phyloP scores from a whole-genome alignment of 345 rosid species.

The Clarkia xantiana region DNA sequence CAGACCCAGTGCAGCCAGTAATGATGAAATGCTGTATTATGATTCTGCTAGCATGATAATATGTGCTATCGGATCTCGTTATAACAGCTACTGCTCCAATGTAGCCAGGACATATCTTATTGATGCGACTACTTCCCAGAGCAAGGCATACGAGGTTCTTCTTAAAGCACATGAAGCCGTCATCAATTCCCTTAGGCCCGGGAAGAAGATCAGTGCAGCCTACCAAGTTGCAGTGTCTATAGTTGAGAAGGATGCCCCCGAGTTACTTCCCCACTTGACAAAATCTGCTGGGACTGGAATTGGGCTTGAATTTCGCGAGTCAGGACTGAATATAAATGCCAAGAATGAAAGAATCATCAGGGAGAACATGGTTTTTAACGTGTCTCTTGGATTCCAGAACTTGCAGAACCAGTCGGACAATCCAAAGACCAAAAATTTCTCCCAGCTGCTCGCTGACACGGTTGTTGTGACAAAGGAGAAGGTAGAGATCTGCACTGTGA shows the following conservation, averaged over 20 bases:
- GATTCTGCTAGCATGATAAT: conserved; percentile 81
- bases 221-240: conserved; percentile 73
- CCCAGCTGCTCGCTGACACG: conserved; percentile 78
- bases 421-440: conserved; percentile 49
- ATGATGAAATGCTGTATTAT: conserved; percentile 58
- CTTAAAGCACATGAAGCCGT: conserved; percentile 91
- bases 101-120: conserved; percentile 72
- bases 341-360: conserved; percentile 58
- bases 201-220: conserved; percentile 46
- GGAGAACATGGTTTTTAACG: conserved; percentile 68
- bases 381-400: conserved; percentile 82
- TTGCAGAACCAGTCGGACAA: conserved; percentile 43
- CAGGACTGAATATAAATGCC: conserved; percentile 61
- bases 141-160: conserved; percentile 83
- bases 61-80: conserved; percentile 77
- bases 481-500: conserved; percentile 45
- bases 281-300: conserved; percentile 96
- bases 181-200: conserved; percentile 54
- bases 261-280: conserved; percentile 51
- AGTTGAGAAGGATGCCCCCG: conserved; percentile 74
- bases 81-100: conserved; percentile 87
- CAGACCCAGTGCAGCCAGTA: conserved; percentile 88
- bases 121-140: conserved; percentile 71
- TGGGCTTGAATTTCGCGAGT: conserved; percentile 92
- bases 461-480: conserved; percentile 52